These are phyloP conservation scores for Fragosphaeria purpurea DNA, from an alignment of 2,329 filamentous ascomycete species.

Conservation along the genomic window DNA sequence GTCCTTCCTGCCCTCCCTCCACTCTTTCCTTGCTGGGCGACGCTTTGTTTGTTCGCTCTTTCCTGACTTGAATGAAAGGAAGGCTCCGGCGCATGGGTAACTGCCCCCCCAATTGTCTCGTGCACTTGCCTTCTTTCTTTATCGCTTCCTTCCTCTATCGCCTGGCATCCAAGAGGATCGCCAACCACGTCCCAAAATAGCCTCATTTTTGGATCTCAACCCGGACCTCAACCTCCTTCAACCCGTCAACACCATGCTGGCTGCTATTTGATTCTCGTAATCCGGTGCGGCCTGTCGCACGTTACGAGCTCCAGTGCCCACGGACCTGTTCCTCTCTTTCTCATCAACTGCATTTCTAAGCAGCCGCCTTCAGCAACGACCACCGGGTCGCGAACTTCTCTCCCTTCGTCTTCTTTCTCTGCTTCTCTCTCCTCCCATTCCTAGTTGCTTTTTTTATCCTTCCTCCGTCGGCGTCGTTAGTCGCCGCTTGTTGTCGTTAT, in stretches of 20 bases:
- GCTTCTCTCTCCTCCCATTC: background rate
- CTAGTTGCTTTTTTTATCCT: background rate
- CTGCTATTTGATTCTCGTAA: constrained; percentile 1
- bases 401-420: background rate
- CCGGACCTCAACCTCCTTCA: background rate
- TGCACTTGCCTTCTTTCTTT: background rate
- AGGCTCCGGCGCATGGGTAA: too few relatives aligned
- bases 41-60: background rate
- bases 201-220: too few relatives aligned
- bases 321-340: background rate
- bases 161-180: too few relatives aligned
- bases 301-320: background rate
- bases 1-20: background rate
- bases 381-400: too few relatives aligned
- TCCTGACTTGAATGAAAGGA: background rate
- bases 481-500: constrained; percentile 28
- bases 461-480: background rate
- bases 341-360: too few relatives aligned
- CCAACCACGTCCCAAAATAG: too few relatives aligned
- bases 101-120: too few relatives aligned
- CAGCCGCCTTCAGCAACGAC: too few relatives aligned
- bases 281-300: constrained; percentile 4
- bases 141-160: background rate
- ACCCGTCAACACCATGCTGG: constrained; percentile 1
- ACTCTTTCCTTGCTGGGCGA: background rate